Base-by-base conservation (phyloP, 192 early-diverging fungal species). In the Coemansia furcata region DNA sequence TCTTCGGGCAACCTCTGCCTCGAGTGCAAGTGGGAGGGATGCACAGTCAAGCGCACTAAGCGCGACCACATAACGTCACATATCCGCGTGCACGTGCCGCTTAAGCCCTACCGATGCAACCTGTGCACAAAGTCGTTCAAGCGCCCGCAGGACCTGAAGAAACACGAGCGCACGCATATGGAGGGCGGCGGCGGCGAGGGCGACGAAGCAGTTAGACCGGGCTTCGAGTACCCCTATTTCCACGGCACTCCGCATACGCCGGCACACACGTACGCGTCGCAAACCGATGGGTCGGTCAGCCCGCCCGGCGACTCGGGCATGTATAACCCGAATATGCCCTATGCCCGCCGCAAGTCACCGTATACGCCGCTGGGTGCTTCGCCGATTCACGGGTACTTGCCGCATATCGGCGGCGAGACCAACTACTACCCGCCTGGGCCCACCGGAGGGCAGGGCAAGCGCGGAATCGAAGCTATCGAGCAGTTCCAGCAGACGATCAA, bases 21-120 rank as follows among this genome's bases (percentile, higher is more conserved):
- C 43, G 84, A 78, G 46, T 99, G 97, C 81, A 85, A 87, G 55
- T 99, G 95, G 95, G 91, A 89, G 40, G 87, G 83, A 36, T 97
- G 97, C 84, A 71, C 73, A 21, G 83, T 89, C 30, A 74, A 75
- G 44, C 89, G 88, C 43, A 78, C 83, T 21, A 99, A 99, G 85
- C 83, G 97, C 67, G 97, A 99, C 78, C 97, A 99, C 74, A 92
- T 98, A 54, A 99, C 95, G n/a, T 92, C 90, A n/a, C 97, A 99
- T 70, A 79, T 97, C 66, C 85, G 95, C 61, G 91, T 96, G 47
- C 97, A 99, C 74, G 89, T 99, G 6, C 88, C 93, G 8, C 86
- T 94, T 21, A 97, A 97, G 81, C 97, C 97, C 8, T 88, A 94
- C 80, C 78, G 80, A 33, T 98, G 97, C 81, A 64, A 71, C 54